Evolutionary conservation across 208 protist species (phyloP).

Genomic region (Strigomonas culicis): DNA sequence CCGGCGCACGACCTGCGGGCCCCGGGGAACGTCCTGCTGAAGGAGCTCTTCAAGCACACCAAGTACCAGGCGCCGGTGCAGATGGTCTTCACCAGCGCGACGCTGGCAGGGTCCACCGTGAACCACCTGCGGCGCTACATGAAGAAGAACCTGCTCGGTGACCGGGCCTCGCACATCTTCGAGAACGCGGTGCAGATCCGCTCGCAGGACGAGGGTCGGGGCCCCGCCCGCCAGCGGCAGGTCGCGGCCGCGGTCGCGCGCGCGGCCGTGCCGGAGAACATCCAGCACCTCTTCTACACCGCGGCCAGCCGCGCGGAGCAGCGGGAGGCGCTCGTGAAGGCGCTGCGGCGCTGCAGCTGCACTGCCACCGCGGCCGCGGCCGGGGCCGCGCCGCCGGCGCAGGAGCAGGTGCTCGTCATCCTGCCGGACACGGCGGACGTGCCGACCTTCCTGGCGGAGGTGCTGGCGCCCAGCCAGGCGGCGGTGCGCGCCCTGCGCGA

Average conservation of each 20-base stretch:
- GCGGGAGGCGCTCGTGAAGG: constrained; percentile 47
- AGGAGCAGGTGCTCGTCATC: constrained; percentile 41
- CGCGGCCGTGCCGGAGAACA: constrained; percentile 54
- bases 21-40: constrained; percentile 75
- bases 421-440: constrained; percentile 55
- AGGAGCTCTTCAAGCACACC: constrained; percentile 74
- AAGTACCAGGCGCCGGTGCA: constrained; percentile 89
- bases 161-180: constrained; percentile 70
- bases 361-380: not conserved
- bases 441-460: constrained; percentile 37
- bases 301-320: constrained; percentile 76
- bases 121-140: constrained; percentile 88
- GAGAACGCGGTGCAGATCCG: constrained; percentile 23
- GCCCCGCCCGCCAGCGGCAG: constrained; percentile 2
- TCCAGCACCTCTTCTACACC: constrained; percentile 77
- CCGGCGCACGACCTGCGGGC: constrained; percentile 53
- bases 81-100: constrained; percentile 86
- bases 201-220: not conserved
- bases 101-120: constrained; percentile 76
- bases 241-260: constrained; percentile 42
- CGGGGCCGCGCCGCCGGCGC: not conserved
- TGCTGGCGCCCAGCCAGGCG: constrained; percentile 49
- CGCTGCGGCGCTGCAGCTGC: constrained; percentile 31
- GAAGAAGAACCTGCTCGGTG: constrained; percentile 81
- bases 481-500: not conserved